Evolutionary conservation across 495 filamentous ascomycete genomes (phyloP).

Genomic region (Elaphomyces granulatus): DNA sequence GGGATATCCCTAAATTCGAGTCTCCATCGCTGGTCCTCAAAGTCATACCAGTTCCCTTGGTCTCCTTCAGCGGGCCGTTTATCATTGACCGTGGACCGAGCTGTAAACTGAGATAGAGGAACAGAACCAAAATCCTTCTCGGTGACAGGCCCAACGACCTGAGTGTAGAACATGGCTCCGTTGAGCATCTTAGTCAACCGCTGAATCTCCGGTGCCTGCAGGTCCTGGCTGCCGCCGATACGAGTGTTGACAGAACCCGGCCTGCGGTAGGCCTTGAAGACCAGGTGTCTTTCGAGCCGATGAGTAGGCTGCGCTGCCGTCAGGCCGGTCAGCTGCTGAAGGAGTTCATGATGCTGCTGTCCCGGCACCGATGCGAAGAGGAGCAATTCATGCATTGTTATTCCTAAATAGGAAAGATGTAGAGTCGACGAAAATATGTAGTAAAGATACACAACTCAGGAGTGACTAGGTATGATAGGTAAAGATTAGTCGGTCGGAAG

Average conservation of each 20-base stretch:
- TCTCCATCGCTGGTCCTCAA: conserved; percentile 30
- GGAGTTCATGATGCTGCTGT: conserved; percentile 40
- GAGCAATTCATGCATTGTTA: conserved; percentile 32
- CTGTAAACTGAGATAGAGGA: conserved; percentile 13
- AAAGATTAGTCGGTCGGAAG: no score
- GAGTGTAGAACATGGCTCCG: conserved; percentile 37
- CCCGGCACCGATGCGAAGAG: conserved; percentile 35
- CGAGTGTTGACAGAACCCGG: conserved; percentile 23
- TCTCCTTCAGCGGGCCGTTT: conserved; percentile 2
- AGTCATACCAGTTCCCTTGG: conserved; percentile 16
- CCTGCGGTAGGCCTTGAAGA: conserved; percentile 49
- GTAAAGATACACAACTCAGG: no score
- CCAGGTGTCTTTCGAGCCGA: conserved; percentile 43
- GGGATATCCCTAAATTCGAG: conserved; percentile 41
- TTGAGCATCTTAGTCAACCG: conserved; percentile 34
- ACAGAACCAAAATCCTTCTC: conserved; percentile 20
- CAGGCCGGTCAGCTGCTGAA: conserved; percentile 53
- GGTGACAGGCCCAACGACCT: conserved; percentile 30
- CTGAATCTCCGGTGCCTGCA: conserved; percentile 28
- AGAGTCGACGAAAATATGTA: no score
- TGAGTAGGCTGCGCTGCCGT: conserved; percentile 50
- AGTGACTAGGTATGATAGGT: no score
- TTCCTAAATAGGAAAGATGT: conserved; percentile 7
- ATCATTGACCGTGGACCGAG: conserved; percentile 19
- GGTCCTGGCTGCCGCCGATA: conserved; percentile 30